Conservation (phyloP, 1,284 basidiomycete species). For the Naganishia albida region DNA sequence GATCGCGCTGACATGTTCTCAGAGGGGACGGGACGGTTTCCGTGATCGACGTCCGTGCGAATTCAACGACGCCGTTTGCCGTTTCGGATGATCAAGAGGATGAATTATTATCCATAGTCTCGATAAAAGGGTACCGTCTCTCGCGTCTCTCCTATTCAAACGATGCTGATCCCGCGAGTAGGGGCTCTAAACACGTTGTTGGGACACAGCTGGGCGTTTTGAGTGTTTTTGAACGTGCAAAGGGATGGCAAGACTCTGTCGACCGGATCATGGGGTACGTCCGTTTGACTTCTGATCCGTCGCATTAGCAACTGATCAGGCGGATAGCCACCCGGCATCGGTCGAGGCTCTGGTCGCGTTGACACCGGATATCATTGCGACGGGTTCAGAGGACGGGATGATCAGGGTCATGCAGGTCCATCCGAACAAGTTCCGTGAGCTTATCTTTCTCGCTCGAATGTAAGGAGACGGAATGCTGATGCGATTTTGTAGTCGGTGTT, state of each 20-base stretch:
- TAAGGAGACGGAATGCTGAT: no score
- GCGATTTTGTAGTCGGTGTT: constrained; percentile 64
- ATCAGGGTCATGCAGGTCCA: constrained; percentile 85
- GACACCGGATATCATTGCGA: constrained; percentile 69
- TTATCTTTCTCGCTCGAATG: constrained; percentile 1
- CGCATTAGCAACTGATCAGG: not conserved
- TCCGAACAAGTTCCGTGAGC: constrained; percentile 73
- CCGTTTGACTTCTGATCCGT: constrained; percentile 16
- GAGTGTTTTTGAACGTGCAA: constrained; percentile 81
- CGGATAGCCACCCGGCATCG: constrained; percentile 74
- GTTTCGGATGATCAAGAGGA: constrained; percentile 95
- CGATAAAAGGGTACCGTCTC: constrained; percentile 72
- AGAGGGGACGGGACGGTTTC: constrained; percentile 90
- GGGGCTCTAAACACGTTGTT: constrained; percentile 76
- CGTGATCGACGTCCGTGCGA: constrained; percentile 82
- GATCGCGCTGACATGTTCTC: not conserved
- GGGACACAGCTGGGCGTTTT: constrained; percentile 90
- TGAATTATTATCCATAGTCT: constrained; percentile 79
- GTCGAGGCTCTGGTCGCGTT: constrained; percentile 78
- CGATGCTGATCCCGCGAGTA: constrained; percentile 42
- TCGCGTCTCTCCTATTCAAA: not conserved
- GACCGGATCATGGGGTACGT: constrained; percentile 83
- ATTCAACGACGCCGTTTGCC: constrained; percentile 69
- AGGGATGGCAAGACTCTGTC: constrained; percentile 88
- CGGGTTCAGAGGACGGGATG: constrained; percentile 90